Conservation (phyloP, 495 filamentous ascomycete genomes). For the Daldinia childiae region DNA sequence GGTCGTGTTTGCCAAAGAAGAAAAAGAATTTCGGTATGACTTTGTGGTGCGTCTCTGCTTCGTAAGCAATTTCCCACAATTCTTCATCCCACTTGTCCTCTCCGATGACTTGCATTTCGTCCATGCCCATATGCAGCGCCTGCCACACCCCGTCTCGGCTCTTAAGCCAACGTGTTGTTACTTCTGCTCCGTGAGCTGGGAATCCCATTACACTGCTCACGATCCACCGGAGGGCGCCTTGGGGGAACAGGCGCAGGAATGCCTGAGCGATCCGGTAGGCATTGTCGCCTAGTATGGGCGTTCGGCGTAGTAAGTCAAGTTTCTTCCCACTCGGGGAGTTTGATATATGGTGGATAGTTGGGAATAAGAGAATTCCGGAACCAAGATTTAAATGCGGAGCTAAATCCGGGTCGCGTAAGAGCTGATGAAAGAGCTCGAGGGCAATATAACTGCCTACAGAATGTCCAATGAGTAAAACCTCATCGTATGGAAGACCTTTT, state of each 20-base stretch:
- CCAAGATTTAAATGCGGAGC: conserved; percentile 37
- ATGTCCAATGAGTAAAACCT: conserved; percentile 82
- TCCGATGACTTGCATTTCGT: conserved; percentile 82
- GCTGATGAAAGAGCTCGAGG: conserved; percentile 73
- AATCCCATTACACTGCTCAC: conserved; percentile 62
- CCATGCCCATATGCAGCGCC: conserved; percentile 65
- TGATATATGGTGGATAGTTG: conserved; percentile 80
- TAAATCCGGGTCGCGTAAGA: conserved; percentile 45
- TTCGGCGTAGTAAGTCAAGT: conserved; percentile 60
- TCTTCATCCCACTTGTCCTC: conserved; percentile 81
- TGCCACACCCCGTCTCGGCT: conserved; percentile 73
- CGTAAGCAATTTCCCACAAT: conserved; percentile 75
- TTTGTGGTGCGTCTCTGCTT: conserved; percentile 44
- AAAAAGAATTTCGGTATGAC: conserved; percentile 70
- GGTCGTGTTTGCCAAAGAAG: conserved; percentile 79
- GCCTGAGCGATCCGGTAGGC: conserved; percentile 61
- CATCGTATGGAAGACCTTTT: conserved; percentile 48
- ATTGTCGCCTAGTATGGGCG: conserved; percentile 64
- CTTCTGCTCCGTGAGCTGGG: conserved; percentile 63
- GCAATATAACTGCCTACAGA: conserved; percentile 82
- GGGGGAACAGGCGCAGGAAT: conserved; percentile 60
- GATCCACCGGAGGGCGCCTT: conserved; percentile 51
- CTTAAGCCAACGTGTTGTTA: conserved; percentile 70
- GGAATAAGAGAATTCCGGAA: conserved; percentile 76
- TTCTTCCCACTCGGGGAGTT: conserved; percentile 69